Conservation (phyloP, 2,329 filamentous ascomycete species). For the Cucurbitaria berberidis region DNA sequence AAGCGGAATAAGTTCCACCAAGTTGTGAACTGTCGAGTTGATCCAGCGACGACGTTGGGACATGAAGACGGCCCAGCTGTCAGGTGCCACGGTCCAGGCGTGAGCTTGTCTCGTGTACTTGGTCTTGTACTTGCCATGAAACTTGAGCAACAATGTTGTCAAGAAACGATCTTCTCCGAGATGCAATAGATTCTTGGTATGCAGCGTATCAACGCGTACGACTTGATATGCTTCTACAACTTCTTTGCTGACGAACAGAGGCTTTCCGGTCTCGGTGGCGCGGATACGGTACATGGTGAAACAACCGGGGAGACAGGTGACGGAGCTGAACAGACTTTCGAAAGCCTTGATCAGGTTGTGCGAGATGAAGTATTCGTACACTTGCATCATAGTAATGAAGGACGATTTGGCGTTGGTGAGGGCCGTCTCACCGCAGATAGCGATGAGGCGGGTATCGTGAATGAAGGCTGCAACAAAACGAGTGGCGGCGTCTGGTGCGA, state of each 20-base stretch:
- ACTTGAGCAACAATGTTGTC: conserved; percentile 91
- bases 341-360: conserved; percentile 97
- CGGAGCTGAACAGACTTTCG: conserved; percentile 93
- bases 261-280: conserved; percentile 91
- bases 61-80: conserved; percentile 92
- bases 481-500: conserved; percentile 85
- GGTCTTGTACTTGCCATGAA: conserved; percentile 93
- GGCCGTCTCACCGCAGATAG: conserved; percentile 91
- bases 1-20: conserved; percentile 92
- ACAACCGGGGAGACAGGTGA: conserved; percentile 97
- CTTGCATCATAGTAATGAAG: conserved; percentile 98
- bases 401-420: conserved; percentile 92
- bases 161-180: conserved; percentile 97
- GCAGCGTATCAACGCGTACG: conserved; percentile 94
- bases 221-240: conserved; percentile 86
- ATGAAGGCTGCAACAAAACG: conserved; percentile 92
- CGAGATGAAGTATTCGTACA: conserved; percentile 99
- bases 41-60: conserved; percentile 99
- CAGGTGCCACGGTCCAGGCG: conserved; percentile 96
- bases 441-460: conserved; percentile 91
- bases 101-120: conserved; percentile 94
- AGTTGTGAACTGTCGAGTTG: conserved; percentile 97
- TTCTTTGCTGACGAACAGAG: conserved; percentile 92
- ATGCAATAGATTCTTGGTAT: conserved; percentile 98
- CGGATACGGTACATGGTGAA: conserved; percentile 99